Conservation (phyloP, 2,329 filamentous ascomycete species). For the Teratosphaeria viscida region DNA sequence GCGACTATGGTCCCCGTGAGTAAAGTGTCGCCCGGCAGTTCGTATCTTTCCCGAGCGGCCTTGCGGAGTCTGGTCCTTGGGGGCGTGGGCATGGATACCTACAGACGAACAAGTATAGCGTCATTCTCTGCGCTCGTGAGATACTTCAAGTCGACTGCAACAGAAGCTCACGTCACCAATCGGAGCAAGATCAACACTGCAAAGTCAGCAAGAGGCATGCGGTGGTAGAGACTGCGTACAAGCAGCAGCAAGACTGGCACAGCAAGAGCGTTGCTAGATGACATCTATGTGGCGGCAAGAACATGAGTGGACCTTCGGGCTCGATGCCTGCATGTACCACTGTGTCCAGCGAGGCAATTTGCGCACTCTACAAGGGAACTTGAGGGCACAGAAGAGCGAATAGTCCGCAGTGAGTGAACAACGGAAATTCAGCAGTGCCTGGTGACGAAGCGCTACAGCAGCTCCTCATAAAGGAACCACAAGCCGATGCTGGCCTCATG, state of each 20-base stretch:
- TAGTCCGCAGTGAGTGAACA: background rate
- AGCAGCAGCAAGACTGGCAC: background rate
- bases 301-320: background rate
- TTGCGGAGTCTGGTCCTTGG: too few relatives aligned
- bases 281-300: background rate
- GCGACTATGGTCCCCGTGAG: background rate
- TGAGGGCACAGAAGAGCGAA: background rate
- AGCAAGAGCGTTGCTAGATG: background rate
- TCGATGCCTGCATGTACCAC: background rate
- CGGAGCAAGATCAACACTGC: background rate
- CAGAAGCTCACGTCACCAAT: background rate
- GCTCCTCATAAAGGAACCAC: background rate
- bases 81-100: too few relatives aligned
- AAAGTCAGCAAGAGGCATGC: background rate
- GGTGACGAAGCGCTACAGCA: background rate
- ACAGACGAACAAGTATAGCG: too few relatives aligned
- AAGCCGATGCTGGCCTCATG: background rate
- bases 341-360: background rate
- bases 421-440: background rate
- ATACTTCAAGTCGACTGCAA: too few relatives aligned
- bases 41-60: background rate
- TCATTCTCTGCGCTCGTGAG: too few relatives aligned
- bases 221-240: background rate
- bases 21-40: background rate
- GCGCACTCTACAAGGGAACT: background rate